Evolutionary conservation across 345 rosid genomes (phyloP).

Genomic region (Brassica rapa): DNA sequence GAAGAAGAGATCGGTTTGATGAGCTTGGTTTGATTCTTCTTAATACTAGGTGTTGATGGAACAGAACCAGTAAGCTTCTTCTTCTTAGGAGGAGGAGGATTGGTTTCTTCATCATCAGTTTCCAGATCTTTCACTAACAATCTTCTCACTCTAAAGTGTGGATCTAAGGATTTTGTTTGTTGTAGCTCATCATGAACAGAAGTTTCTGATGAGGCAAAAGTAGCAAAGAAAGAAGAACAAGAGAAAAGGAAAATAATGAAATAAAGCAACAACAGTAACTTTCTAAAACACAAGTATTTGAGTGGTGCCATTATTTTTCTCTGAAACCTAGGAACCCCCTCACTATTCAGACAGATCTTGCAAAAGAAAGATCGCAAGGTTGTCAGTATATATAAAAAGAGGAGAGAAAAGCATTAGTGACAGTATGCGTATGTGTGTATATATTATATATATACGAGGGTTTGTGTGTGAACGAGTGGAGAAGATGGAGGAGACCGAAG

Average conservation of each 20-base stretch:
- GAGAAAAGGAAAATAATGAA: slow-evolving; percentile 44
- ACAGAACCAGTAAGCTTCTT: slow-evolving; percentile 40
- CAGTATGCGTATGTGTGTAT: slow-evolving; percentile 30
- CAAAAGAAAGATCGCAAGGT: slow-evolving; percentile 32
- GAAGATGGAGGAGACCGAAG: slow-evolving; percentile 35
- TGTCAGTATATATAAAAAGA: slow-evolving; percentile 37
- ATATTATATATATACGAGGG: slow-evolving; percentile 36
- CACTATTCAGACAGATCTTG: slow-evolving; percentile 41
- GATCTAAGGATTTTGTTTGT: slow-evolving; percentile 28
- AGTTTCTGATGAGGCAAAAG: slow-evolving; percentile 42
- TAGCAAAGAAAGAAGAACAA: slow-evolving; percentile 28
- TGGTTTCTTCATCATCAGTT: slow-evolving; percentile 27
- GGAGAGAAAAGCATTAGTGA: slow-evolving; percentile 26
- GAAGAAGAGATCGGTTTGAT: slow-evolving; percentile 43
- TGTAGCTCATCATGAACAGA: slow-evolving; percentile 26
- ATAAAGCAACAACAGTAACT: slow-evolving; percentile 51
- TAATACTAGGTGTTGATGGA: slow-evolving; percentile 20
- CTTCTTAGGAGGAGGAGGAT: slow-evolving; percentile 47
- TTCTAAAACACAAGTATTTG: slow-evolving; percentile 47
- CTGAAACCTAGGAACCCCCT: slow-evolving; percentile 38
- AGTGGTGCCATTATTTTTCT: slow-evolving; percentile 48
- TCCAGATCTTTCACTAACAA: slow-evolving; percentile 45
- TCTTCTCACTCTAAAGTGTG: slow-evolving; percentile 44
- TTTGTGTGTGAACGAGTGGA: slow-evolving; percentile 32
- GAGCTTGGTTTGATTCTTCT: slow-evolving; percentile 62